A percentile compares a stretch with the other conserved stretches of the same genome.
Conservation (phyloP, 2,329 filamentous ascomycete species). For the Colletotrichum tabaci region DNA sequence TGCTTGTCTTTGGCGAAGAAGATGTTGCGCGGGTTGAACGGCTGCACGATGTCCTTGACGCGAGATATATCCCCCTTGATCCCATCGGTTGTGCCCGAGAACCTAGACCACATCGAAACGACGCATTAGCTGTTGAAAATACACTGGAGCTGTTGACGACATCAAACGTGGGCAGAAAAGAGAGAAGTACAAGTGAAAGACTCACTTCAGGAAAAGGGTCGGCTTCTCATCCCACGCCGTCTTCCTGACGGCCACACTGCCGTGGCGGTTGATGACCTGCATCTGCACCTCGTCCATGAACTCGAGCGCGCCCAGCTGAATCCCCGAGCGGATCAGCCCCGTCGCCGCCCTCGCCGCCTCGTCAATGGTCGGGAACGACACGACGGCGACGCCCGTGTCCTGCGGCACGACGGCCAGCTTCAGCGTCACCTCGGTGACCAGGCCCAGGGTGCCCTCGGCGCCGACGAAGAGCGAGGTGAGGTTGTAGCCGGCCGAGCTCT, state of each 20-base stretch:
- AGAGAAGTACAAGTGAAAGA: background rate
- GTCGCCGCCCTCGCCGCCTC: conserved; percentile 76
- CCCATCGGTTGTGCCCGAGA: conserved; percentile 73
- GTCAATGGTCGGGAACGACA: conserved; percentile 71
- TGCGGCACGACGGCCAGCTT: conserved; percentile 77
- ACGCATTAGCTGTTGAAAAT: background rate
- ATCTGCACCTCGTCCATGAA: conserved; percentile 77
- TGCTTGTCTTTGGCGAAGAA: conserved; percentile 76
- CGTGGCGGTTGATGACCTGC: conserved; percentile 75
- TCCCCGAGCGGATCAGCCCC: conserved; percentile 73
- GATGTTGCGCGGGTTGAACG: conserved; percentile 70
- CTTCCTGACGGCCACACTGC: conserved; percentile 69
- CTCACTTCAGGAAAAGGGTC: conserved; percentile 79
- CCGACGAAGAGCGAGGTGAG: conserved; percentile 79
- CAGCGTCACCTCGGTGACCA: conserved; percentile 79
- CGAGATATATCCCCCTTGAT: conserved; percentile 73
- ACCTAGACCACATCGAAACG: conserved; percentile 51
- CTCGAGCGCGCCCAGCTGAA: conserved; percentile 77
- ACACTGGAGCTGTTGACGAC: no score
- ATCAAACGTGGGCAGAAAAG: no score
- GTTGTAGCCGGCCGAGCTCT: conserved; percentile 81
- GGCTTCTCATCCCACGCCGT: conserved; percentile 75
- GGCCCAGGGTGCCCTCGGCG: conserved; percentile 79
- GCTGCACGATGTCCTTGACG: conserved; percentile 69
- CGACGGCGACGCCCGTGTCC: conserved; percentile 75